Percentiles rank a stretch among this genome's conserved stretches.
phyloP scores from a whole-genome alignment of 2,329 filamentous ascomycete genomes.

The Hypoxylon sp. region DNA sequence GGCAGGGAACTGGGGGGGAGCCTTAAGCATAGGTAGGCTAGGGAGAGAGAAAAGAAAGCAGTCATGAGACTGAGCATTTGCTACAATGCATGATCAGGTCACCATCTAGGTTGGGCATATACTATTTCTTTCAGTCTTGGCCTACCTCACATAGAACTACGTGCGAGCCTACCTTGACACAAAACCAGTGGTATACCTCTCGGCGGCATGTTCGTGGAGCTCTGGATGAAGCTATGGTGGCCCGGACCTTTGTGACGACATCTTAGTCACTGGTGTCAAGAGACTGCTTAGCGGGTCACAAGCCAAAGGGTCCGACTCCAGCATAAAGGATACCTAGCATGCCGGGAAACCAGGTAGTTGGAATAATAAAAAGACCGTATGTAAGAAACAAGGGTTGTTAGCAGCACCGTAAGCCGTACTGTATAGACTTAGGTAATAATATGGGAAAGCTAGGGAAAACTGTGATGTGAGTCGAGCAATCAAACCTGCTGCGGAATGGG shows the following conservation, averaged over 20 bases:
- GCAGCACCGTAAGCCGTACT: constrained; percentile 33
- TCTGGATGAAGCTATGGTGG: constrained; percentile 27
- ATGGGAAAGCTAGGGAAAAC: constrained; percentile 9
- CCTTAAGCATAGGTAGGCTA: constrained; percentile 42
- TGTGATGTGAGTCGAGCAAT: constrained; percentile 28
- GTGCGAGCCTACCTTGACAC: constrained; percentile 19
- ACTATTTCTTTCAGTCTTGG: constrained; percentile 37
- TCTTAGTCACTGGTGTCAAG: constrained; percentile 34
- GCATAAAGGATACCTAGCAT: constrained; percentile 38
- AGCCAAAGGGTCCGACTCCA: constrained; percentile 35
- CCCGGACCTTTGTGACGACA: constrained; percentile 41
- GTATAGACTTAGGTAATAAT: constrained; percentile 37
- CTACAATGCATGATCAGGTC: constrained; percentile 43
- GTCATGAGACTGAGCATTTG: constrained; percentile 51
- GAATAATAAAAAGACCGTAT: constrained; percentile 32
- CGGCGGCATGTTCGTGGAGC: constrained; percentile 22
- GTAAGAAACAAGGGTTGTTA: constrained; percentile 29
- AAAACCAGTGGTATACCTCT: constrained; percentile 12
- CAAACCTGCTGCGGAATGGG: constrained; percentile 33
- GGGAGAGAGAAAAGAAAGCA: constrained; percentile 45
- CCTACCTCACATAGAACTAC: constrained; percentile 39
- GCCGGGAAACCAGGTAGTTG: constrained; percentile 40
- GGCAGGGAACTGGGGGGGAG: constrained; percentile 43
- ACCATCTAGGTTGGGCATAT: constrained; percentile 30
- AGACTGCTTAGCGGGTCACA: constrained; percentile 37